Evolutionary conservation across 169 alveolate genomes (phyloP).

Genomic region (Plasmodium cynomolgi): DNA sequence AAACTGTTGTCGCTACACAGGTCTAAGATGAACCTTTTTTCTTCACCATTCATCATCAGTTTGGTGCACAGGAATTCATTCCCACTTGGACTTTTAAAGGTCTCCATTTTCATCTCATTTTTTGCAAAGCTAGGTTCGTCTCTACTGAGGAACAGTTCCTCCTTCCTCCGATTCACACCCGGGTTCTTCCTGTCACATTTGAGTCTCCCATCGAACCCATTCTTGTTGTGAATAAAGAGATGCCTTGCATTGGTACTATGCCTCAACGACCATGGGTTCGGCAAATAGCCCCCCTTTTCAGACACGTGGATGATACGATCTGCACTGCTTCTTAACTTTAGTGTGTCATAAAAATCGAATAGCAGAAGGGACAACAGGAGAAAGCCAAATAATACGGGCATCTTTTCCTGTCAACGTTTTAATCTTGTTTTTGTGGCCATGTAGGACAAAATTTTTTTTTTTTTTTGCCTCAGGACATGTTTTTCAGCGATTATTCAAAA

Average conservation of each 20-base stretch:
- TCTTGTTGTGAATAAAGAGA: conserved; percentile 4
- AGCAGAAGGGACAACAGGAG: conserved; percentile 31
- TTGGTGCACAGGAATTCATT: conserved; percentile 22
- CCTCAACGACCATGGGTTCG: background rate
- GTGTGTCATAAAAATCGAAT: conserved; percentile 31
- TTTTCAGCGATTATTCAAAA: background rate
- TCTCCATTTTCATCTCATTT: conserved; percentile 11
- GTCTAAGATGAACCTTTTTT: conserved; percentile 39
- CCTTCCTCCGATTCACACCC: background rate
- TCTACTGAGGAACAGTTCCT: conserved; percentile 4
- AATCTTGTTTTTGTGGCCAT: background rate
- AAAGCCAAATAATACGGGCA: conserved; percentile 11
- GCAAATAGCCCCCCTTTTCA: background rate
- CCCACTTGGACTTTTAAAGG: background rate
- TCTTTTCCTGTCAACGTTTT: conserved; percentile 9
- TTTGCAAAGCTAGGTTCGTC: background rate
- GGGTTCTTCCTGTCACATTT: background rate
- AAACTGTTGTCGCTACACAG: conserved; percentile 70
- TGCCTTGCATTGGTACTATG: background rate
- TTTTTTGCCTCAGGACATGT: background rate
- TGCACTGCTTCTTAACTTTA: conserved; percentile 19
- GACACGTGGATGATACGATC: background rate
- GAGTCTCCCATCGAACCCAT: conserved; percentile 12
- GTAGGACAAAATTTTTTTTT: background rate
- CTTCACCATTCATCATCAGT: conserved; percentile 34